Base-by-base conservation (phyloP, 2,329 filamentous ascomycete species). In the Trichoderma atroviride region DNA sequence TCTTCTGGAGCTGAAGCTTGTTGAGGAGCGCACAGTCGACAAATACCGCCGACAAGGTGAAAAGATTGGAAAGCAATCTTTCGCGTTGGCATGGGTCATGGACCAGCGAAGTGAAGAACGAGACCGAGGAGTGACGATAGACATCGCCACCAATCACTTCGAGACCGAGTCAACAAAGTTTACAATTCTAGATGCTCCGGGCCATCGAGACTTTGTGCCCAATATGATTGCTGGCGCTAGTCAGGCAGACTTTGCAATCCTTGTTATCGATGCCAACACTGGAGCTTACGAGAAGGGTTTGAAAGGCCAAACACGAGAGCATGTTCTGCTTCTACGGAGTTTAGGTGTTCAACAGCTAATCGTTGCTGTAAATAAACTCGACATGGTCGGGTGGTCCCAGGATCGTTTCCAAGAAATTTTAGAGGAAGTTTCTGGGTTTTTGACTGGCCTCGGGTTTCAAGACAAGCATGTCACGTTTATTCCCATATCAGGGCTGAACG, bases 151-250 rank as follows among this genome's bases (percentile, higher is more conserved):
- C 22, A 97, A 97, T 77, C 90, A 94, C 72, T 99, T 99, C 76
- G 92, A 96, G 77, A 99, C 96, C 0, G 89, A 92, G 1, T 91
- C 87, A 63, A 96, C 93, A 0, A 87, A 87, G 13, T 98, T 98
- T 76, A 98, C 96, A 1, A 97, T 99, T 57, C 85, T 99, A 5
- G 96, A 99, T 78, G 95, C 96, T 0, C 96, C 96, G 0, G 96
- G 96, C 0, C 96, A 99, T 79, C 88, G 90, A 71, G 96, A 99
- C 78, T 99, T 98, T 77, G 94, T 99, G 24, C 96, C 96, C 0
- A 99, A 97, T 79, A 99, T 99, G 96, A 97, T 99, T 78, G 95
- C 95, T 2, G 96, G 96, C 16, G 94, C 95, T 4, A 96, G 92
- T 70, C 95, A 97, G 80, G 96, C 96, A 11, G 96, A 99, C 78